phyloP scores from a whole-genome alignment of 75 land plant genomes.

The Pinus albicaulis region DNA sequence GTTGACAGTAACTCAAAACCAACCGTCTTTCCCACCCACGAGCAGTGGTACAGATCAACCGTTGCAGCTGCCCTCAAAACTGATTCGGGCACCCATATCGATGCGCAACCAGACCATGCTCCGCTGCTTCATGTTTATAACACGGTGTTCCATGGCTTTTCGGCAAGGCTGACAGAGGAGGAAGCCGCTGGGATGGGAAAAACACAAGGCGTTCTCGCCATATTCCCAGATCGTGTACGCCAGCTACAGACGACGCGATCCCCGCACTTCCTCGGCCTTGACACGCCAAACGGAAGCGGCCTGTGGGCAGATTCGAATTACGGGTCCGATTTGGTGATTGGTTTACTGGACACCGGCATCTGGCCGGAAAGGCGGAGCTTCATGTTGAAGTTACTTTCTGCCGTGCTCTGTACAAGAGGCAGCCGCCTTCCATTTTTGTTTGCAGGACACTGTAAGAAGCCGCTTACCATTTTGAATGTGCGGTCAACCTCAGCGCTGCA shows the following conservation, averaged over 20 bases:
- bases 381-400: no score
- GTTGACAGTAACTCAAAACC: constrained; percentile 37
- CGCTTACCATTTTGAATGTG: no score
- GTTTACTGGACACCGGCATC: constrained; percentile 79
- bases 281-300: no score
- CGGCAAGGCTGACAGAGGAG: constrained; percentile 30
- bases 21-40: constrained; percentile 44
- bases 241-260: constrained; percentile 67
- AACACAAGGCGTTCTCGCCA: constrained; percentile 45
- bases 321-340: constrained; percentile 68
- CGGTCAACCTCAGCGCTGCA: no score
- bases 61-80: constrained; percentile 5
- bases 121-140: constrained; percentile 49
- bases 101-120: neutral
- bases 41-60: constrained; percentile 65
- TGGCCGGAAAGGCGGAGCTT: constrained; percentile 70
- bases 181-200: constrained; percentile 6
- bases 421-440: no score
- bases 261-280: constrained; percentile 7
- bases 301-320: constrained; percentile 2
- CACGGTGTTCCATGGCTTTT: constrained; percentile 61
- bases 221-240: neutral
- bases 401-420: no score
- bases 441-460: no score
- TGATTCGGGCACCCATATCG: neutral